Conservation (phyloP, 2,329 filamentous ascomycete species). For the Alternaria solani region DNA sequence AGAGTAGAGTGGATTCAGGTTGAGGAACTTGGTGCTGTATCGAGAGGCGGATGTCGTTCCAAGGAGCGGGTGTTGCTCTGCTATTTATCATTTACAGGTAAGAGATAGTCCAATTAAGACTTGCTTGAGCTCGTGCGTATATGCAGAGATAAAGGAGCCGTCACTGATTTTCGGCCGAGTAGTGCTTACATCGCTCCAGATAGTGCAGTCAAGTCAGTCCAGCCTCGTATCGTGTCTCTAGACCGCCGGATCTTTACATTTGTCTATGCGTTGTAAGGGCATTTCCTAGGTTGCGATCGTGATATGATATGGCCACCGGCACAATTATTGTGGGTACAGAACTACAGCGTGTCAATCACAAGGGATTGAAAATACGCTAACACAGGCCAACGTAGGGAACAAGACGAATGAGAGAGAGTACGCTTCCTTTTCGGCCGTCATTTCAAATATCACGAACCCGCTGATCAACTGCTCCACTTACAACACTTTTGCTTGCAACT, state of each 20-base stretch:
- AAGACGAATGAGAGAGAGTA: not conserved
- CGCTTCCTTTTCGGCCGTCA: conserved; percentile 1
- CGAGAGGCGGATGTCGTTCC: not conserved
- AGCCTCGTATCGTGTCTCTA: not conserved
- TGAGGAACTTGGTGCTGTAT: conserved; percentile 1
- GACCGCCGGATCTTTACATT: not conserved
- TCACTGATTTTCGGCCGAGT: not conserved
- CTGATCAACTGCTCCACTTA: not conserved
- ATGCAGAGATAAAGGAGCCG: not conserved
- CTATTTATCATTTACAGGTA: not conserved
- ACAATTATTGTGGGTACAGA: not conserved
- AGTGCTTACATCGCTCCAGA: conserved; percentile 1
- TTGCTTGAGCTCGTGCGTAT: not conserved
- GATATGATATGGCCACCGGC: not conserved
- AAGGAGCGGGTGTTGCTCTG: not conserved
- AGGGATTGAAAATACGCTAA: not conserved
- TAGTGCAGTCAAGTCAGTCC: not conserved
- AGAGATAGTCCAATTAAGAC: not conserved
- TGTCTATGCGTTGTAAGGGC: not conserved
- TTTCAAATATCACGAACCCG: not conserved
- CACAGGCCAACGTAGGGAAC: not conserved
- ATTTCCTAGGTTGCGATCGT: not conserved
- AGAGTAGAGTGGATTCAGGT: not conserved
- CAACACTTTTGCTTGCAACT: not conserved
- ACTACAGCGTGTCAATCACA: not conserved